Evolutionary conservation across 2,329 filamentous ascomycete genomes (phyloP), one percentile per base, ranked within the genome.

Genomic region (Cladosporium sp.): DNA sequence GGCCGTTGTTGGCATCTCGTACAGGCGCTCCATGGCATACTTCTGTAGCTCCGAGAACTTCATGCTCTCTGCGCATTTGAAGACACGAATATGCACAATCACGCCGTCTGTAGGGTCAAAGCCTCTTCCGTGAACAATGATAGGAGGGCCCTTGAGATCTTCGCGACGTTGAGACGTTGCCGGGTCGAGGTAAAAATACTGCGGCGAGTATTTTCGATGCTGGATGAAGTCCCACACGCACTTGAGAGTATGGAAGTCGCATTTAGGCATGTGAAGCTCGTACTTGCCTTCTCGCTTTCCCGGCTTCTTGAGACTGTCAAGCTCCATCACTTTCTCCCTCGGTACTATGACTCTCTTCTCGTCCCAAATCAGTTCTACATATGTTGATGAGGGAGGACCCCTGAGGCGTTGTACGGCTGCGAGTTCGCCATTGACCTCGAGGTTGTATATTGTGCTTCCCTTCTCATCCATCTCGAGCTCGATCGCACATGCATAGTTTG

Each of bases 291-390:
- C 60, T 36, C 69, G 72, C 17, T 68, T 65, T 5, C 75, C 68
- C 0, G 68, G 66, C 58, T 67, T 67, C 17, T 65, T 64, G 8
- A 76, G 63, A 58, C 67, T 71, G 1, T 63, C 55, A 59, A 67
- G 72, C 5, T 59, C 60, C 11, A 72, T 63, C 14, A 73, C 66
- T 39, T 68, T 68, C 5, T 66, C 63, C 4, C 63, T 60, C 1
- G 69, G 63, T 3, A 73, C 66, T 38, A 74, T 70, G 17, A 76
- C 61, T 1, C 70, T 62, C 47, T 68, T 70, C 30, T 70, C 69
- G 4, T 70, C 62, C 66, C 70, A 74, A 37, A 77, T 56, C 43
- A 77, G 69, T 60, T 77, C 74, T 19, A 72, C 66, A 25, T 72
- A 73, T 4, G 71, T 67, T 1, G 62, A 57, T 8, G 72, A 72